Percentiles rank a stretch among this genome's conserved stretches.
Evolutionary conservation across 2,329 filamentous ascomycete genomes (phyloP).

Genomic region (Aspergillus aculeatus): DNA sequence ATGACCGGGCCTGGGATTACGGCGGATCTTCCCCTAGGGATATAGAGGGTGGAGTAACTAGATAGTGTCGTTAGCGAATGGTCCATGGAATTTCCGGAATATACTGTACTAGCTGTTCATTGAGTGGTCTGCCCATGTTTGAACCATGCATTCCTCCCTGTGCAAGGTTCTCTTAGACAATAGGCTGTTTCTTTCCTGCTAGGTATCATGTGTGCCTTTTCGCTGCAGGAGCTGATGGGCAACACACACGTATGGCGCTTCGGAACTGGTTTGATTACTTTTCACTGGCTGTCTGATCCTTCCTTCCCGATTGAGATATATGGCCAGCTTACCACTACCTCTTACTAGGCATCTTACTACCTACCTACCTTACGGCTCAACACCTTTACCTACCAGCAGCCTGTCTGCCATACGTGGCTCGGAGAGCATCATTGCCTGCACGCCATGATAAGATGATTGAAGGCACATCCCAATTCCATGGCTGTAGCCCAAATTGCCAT

Average conservation of each 20-base stretch:
- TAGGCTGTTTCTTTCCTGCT: background rate
- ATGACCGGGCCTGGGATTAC: constrained; percentile 17
- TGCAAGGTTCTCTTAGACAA: background rate
- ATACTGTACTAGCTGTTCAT: constrained; percentile 6
- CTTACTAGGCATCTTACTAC: background rate
- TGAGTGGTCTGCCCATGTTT: constrained; percentile 1
- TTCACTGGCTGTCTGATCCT: background rate
- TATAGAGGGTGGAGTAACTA: constrained; percentile 8
- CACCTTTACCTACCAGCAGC: background rate
- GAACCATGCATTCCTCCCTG: background rate
- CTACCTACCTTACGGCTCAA: background rate
- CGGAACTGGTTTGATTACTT: background rate
- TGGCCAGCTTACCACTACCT: background rate
- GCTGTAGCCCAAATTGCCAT: background rate
- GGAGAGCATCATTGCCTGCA: background rate
- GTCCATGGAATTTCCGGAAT: constrained; percentile 8
- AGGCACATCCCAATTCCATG: background rate
- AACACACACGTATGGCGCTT: background rate
- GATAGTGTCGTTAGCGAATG: background rate
- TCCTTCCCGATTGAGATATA: background rate
- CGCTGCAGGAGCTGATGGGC: background rate
- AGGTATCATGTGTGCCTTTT: background rate
- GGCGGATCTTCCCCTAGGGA: constrained; percentile 20
- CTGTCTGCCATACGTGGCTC: background rate
- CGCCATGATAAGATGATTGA: background rate